A percentile compares a stretch with the other conserved stretches of the same genome.
phyloP scores from a whole-genome alignment of 2,329 filamentous ascomycete genomes.

The Fonsecaea nubica region DNA sequence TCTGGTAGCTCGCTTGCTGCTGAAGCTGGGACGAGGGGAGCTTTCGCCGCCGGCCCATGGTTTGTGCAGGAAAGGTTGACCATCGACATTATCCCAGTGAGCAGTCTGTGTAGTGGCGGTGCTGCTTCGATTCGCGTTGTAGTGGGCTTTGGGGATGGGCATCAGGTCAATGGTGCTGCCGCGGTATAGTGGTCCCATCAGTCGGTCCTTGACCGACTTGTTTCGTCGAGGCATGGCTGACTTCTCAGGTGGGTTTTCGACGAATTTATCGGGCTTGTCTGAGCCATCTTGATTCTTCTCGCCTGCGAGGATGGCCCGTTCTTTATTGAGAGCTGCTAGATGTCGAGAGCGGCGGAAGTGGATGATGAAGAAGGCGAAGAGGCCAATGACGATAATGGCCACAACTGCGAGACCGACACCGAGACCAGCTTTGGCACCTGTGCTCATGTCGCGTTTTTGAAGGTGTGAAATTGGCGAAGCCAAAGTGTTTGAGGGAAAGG shows the following conservation, averaged over 20 bases:
- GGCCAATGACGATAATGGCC: conserved; percentile 30
- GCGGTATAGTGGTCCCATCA: conserved; percentile 41
- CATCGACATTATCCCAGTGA: conserved; percentile 27
- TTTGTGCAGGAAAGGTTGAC: conserved; percentile 34
- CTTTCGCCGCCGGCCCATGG: conserved; percentile 37
- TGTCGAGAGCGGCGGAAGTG: conserved; percentile 38
- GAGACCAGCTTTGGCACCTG: conserved; percentile 39
- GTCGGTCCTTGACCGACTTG: conserved; percentile 40
- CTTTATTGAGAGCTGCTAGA: conserved; percentile 35
- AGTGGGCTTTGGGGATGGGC: conserved; percentile 33
- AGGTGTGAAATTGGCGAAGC: conserved; percentile 34
- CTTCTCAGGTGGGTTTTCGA: conserved; percentile 20
- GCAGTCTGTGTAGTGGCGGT: conserved; percentile 30
- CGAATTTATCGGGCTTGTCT: conserved; percentile 39
- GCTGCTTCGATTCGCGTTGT: conserved; percentile 33
- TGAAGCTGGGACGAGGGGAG: conserved; percentile 39
- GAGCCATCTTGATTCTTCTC: conserved; percentile 40
- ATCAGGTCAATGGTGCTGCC: conserved; percentile 39
- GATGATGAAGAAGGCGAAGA: conserved; percentile 37
- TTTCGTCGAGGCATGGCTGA: conserved; percentile 36
- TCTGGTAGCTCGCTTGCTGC: conserved; percentile 41
- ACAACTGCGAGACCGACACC: conserved; percentile 39
- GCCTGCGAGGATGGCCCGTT: conserved; percentile 38
- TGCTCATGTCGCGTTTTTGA: conserved; percentile 34
- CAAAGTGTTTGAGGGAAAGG: conserved; percentile 23